These are phyloP conservation scores for Tolypocladium tropicale DNA, from an alignment of 2,329 filamentous ascomycete genomes.

Conservation along the genomic window DNA sequence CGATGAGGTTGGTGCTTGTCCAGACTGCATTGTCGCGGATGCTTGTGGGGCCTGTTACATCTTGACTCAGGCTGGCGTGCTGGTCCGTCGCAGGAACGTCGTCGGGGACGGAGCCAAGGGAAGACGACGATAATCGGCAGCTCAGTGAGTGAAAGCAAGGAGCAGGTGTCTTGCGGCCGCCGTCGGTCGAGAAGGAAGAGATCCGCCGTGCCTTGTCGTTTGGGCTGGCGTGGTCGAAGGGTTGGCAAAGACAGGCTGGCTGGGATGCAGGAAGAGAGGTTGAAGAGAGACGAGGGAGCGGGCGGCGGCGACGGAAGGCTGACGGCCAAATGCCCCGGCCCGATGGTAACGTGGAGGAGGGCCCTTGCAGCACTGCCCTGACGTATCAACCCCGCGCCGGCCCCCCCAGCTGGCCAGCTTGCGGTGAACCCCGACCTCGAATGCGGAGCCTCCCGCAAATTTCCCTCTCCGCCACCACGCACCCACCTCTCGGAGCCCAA, in stretches of 20 bases:
- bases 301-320: background rate
- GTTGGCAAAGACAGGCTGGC: background rate
- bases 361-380: background rate
- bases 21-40: constrained; percentile 35
- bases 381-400: background rate
- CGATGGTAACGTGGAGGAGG: background rate
- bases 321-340: background rate
- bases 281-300: background rate
- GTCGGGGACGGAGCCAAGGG: background rate
- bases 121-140: background rate
- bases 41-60: constrained; percentile 28
- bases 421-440: background rate
- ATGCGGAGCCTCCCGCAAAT: background rate
- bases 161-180: background rate
- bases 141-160: background rate
- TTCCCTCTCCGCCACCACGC: background rate
- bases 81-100: background rate
- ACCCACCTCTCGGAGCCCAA: background rate
- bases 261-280: background rate
- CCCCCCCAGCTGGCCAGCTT: background rate
- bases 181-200: background rate
- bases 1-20: constrained; percentile 11
- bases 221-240: background rate
- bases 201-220: background rate
- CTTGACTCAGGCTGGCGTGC: constrained; percentile 17